phyloP scores from a whole-genome alignment of 1,284 basidiomycete genomes.

The Trametes sp. region DNA sequence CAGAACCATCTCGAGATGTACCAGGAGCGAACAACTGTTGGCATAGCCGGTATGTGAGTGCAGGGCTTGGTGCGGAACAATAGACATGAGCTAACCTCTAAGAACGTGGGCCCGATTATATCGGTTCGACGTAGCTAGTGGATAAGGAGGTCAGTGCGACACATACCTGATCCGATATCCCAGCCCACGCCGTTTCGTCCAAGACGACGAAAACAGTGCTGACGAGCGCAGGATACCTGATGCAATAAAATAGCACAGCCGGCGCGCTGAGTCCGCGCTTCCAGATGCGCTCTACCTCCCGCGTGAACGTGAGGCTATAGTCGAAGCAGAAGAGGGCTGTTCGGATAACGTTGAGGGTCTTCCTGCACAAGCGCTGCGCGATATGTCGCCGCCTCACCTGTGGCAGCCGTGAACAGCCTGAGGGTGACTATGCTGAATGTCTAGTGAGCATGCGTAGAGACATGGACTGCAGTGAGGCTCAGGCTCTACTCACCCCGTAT shows the following conservation, averaged over 20 bases:
- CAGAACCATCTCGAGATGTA: slow-evolving; percentile 10
- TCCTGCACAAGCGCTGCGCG: neutral
- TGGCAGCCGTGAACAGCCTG: no score
- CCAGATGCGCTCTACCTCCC: slow-evolving; percentile 26
- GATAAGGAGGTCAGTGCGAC: neutral
- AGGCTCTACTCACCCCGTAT: no score
- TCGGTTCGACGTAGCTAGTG: no score
- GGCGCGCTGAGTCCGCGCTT: slow-evolving; percentile 3
- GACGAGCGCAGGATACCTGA: slow-evolving; percentile 24
- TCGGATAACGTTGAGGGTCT: neutral
- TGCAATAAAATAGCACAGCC: slow-evolving; percentile 19
- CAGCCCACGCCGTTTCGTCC: neutral
- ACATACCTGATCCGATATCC: neutral
- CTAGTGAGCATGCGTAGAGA: no score
- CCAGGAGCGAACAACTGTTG: slow-evolving; percentile 10
- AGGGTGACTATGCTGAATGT: no score
- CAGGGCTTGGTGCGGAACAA: no score
- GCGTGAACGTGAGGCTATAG: slow-evolving; percentile 19
- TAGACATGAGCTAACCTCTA: neutral
- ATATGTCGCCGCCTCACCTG: no score
- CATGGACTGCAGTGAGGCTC: no score
- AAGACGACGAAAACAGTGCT: slow-evolving; percentile 11
- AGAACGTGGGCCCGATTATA: neutral
- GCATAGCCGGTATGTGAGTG: neutral
- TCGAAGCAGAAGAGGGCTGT: slow-evolving; percentile 29